These are phyloP conservation scores for Cyclotella baltica DNA, from an alignment of 108 stramenopile genomes.

Conservation along the genomic window DNA sequence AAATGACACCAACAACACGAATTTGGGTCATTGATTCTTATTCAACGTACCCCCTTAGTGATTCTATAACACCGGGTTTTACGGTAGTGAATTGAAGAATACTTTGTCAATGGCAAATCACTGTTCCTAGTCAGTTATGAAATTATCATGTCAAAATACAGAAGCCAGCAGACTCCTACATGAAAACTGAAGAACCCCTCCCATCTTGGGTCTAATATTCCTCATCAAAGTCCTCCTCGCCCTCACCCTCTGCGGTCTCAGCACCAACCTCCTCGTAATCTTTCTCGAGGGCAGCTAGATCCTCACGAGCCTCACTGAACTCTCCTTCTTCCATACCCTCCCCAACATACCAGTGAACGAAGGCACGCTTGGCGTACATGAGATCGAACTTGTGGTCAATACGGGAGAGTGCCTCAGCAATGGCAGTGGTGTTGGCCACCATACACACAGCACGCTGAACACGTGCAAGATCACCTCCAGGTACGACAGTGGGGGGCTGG, in stretches of 20 bases:
- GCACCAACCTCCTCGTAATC: conserved; percentile 97
- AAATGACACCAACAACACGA: too few species aligned
- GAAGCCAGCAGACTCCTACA: background rate
- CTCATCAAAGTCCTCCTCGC: conserved; percentile 89
- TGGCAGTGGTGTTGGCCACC: conserved; percentile 99
- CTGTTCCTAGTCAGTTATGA: too few species aligned
- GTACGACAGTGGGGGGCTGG: conserved; percentile 96
- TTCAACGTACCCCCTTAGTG: too few species aligned
- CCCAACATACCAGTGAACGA: conserved; percentile 99
- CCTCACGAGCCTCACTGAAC: conserved; percentile 99
- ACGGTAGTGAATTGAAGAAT: too few species aligned
- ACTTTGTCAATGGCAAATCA: too few species aligned
- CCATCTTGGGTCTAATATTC: conserved; percentile 95
- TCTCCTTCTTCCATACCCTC: conserved; percentile 99
- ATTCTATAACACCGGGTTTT: too few species aligned
- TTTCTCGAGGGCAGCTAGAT: conserved; percentile 99
- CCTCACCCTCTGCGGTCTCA: conserved; percentile 95
- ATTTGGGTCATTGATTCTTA: too few species aligned
- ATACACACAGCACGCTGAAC: conserved; percentile 99
- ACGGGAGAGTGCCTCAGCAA: conserved; percentile 97
- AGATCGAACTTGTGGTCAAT: conserved; percentile 99
- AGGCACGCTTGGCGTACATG: conserved; percentile 99
- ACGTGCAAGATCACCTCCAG: conserved; percentile 93
- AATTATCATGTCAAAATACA: too few species aligned
- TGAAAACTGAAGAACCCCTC: too few species aligned